These are phyloP conservation scores for Penicillium malachiteum DNA, from an alignment of 495 filamentous ascomycete genomes.

Conservation along the genomic window DNA sequence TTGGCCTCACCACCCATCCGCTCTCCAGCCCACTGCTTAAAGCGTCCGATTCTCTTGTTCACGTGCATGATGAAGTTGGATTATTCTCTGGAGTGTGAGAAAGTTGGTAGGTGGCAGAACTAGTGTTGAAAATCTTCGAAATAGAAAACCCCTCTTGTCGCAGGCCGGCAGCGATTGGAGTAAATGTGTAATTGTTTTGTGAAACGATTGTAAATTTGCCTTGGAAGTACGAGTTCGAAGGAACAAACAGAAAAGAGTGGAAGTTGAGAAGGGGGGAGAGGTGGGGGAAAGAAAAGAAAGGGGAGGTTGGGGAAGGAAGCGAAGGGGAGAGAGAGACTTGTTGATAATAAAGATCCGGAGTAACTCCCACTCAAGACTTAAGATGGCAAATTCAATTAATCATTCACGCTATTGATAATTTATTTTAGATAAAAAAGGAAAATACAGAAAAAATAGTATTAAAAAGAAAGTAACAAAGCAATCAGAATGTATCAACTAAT, in stretches of 20 bases:
- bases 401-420: slow-evolving; percentile 10
- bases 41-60: slow-evolving; percentile 92
- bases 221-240: neutral
- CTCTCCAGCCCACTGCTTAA: slow-evolving; percentile 98
- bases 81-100: neutral
- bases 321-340: slow-evolving; percentile 11
- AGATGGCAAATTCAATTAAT: neutral
- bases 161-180: neutral
- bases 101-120: neutral
- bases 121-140: neutral
- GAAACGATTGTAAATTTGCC: neutral
- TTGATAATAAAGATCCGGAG: neutral
- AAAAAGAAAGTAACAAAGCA: neutral
- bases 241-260: neutral
- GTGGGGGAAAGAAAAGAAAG: slow-evolving; percentile 9
- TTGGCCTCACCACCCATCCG: slow-evolving; percentile 93
- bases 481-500: too few relatives aligned
- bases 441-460: neutral
- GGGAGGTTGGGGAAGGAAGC: slow-evolving; percentile 18
- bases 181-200: neutral
- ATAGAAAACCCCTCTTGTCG: too few relatives aligned
- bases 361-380: neutral
- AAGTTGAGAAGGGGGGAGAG: slow-evolving; percentile 4
- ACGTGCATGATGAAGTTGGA: slow-evolving; percentile 67
- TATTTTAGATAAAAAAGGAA: neutral